phyloP scores from a whole-genome alignment of 352 stramenopile species.

The Phytophthora tentaculata region DNA sequence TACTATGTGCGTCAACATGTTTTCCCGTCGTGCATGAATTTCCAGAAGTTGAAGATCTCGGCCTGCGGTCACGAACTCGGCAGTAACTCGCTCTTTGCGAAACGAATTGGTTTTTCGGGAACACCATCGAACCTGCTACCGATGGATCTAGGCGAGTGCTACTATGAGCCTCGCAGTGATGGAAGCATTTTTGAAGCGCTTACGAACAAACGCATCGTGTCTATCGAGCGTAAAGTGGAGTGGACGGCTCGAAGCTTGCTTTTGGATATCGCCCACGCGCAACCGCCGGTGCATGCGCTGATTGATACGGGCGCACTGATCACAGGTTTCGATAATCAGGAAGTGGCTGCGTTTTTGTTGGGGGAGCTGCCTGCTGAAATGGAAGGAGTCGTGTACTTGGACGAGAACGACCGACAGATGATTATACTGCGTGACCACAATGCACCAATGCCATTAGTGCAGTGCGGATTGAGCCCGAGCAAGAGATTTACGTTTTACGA shows the following conservation, averaged over 20 bases:
- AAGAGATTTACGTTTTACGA: conserved; percentile 95
- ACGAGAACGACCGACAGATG: conserved; percentile 90
- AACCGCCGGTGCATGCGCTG: conserved; percentile 84
- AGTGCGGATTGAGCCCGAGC: conserved; percentile 84
- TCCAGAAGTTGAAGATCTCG: conserved; percentile 99
- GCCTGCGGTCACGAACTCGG: conserved; percentile 99
- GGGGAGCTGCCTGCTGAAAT: conserved; percentile 72
- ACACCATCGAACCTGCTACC: conserved; percentile 99
- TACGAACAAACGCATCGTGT: conserved; percentile 93
- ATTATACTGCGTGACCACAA: conserved; percentile 95
- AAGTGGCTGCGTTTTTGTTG: conserved; percentile 89
- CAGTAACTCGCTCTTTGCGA: conserved; percentile 97
- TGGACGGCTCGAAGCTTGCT: conserved; percentile 81
- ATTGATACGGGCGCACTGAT: conserved; percentile 94
- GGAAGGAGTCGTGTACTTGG: conserved; percentile 93
- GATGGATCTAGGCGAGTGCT: conserved; percentile 98
- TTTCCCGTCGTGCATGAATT: conserved; percentile 99
- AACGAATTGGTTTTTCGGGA: conserved; percentile 98
- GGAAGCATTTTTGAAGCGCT: conserved; percentile 98
- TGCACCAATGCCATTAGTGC: conserved; percentile 92
- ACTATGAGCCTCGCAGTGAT: conserved; percentile 98
- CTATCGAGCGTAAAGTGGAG: conserved; percentile 83
- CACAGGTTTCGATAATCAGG: conserved; percentile 90
- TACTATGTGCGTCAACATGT: conserved; percentile 99
- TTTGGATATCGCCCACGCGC: conserved; percentile 74